phyloP scores from a whole-genome alignment of 225 moss, liverwort and hornwort species.

The Pseudoscleropodium purum region DNA sequence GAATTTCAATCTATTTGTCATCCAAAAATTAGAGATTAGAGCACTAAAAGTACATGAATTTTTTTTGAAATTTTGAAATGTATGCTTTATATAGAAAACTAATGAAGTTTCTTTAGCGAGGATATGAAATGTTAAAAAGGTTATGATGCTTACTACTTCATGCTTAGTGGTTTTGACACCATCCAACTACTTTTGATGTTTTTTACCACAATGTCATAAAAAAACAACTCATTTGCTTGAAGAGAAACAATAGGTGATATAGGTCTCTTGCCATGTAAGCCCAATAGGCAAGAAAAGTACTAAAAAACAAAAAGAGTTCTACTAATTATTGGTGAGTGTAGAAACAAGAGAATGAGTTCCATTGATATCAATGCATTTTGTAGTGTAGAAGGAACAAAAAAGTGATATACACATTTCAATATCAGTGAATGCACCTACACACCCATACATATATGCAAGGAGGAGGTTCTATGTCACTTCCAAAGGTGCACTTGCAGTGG shows the following conservation, averaged over 20 bases:
- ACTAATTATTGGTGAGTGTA: background rate
- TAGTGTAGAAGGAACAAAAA: background rate
- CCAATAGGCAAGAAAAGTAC: rapidly evolving
- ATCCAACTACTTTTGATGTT: background rate
- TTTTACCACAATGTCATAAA: background rate
- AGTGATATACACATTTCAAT: background rate
- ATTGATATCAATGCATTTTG: background rate
- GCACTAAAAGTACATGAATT: no score
- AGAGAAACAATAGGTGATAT: background rate
- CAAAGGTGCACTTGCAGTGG: background rate
- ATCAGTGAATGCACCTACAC: background rate
- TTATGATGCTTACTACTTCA: background rate
- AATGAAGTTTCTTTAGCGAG: rapidly evolving
- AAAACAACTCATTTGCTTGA: background rate
- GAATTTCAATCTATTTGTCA: no score
- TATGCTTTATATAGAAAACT: background rate
- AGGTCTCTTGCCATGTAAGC: background rate
- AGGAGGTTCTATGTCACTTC: background rate
- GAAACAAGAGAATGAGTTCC: background rate
- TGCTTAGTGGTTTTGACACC: background rate
- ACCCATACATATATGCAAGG: no score
- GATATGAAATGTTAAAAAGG: background rate
- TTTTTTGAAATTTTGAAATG: background rate
- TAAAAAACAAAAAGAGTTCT: background rate
- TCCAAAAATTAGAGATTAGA: no score